Conservation (phyloP, 345 rosid genomes). For the Carallia pectinifolia region DNA sequence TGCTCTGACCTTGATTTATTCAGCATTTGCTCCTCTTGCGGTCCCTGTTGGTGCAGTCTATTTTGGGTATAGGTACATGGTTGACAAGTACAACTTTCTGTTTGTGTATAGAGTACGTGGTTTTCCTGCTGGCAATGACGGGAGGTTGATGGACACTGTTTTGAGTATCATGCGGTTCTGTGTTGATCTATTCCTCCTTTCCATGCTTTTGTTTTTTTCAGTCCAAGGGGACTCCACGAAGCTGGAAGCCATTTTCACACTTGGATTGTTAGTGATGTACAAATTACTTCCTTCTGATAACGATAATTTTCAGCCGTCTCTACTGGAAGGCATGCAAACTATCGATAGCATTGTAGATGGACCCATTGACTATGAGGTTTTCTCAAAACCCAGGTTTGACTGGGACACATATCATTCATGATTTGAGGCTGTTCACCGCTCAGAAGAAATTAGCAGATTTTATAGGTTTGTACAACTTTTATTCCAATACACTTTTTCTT, state of each 20-base stretch:
- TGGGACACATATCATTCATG: conserved; percentile 69
- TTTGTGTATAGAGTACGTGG: conserved; percentile 91
- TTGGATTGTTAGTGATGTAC: conserved; percentile 77
- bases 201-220: conserved; percentile 85
- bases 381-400: conserved; percentile 83
- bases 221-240: conserved; percentile 90
- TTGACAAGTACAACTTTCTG: conserved; percentile 93
- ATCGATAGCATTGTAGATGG: conserved; percentile 79
- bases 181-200: conserved; percentile 75
- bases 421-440: conserved; percentile 24
- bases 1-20: conserved; percentile 88
- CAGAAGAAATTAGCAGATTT: conserved; percentile 8
- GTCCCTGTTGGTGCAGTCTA: conserved; percentile 92
- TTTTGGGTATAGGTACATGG: conserved; percentile 93
- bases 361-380: conserved; percentile 82
- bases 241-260: conserved; percentile 95
- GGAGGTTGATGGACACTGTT: conserved; percentile 95
- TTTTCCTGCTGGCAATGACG: conserved; percentile 96
- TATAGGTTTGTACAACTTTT: background rate
- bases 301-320: conserved; percentile 61
- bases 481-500: background rate
- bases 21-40: conserved; percentile 85
- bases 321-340: conserved; percentile 69
- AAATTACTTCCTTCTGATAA: conserved; percentile 78
- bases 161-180: conserved; percentile 80